A percentile compares a stretch with the other conserved stretches of the same genome.
Conservation (phyloP, 805 yeast species). For the Candida methanosorbosa region DNA sequence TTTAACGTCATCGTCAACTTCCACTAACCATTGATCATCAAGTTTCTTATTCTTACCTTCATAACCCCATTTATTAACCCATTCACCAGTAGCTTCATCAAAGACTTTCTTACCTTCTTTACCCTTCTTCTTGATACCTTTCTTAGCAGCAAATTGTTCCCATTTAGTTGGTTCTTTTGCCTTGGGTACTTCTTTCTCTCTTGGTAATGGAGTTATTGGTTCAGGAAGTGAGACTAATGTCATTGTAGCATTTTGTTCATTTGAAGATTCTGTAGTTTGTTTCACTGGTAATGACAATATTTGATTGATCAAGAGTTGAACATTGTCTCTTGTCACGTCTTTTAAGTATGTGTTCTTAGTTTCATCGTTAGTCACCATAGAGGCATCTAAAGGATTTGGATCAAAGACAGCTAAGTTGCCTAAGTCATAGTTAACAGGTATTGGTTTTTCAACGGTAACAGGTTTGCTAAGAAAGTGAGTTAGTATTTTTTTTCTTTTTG, state of each 20-base stretch:
- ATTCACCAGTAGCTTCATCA: conserved; percentile 84
- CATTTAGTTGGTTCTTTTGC: conserved; percentile 89
- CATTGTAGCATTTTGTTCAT: conserved; percentile 62
- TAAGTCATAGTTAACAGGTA: conserved; percentile 82
- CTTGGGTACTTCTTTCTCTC: conserved; percentile 95
- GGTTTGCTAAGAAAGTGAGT: too few species aligned
- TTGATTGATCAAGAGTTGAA: conserved; percentile 86
- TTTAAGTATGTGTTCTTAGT: conserved; percentile 58
- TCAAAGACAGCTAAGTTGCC: conserved; percentile 91
- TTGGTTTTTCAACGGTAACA: conserved; percentile 82
- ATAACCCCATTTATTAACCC: conserved; percentile 99
- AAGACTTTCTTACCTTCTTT: conserved; percentile 83
- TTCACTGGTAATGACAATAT: conserved; percentile 82
- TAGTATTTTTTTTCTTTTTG: too few species aligned
- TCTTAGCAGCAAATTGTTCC: conserved; percentile 93
- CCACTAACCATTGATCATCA: conserved; percentile 94
- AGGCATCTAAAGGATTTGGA: conserved; percentile 71
- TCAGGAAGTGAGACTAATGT: conserved; percentile 81
- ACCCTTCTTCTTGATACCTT: conserved; percentile 87
- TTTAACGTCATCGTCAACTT: conserved; percentile 64
- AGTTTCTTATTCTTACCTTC: conserved; percentile 82
- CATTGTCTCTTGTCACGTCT: conserved; percentile 77
- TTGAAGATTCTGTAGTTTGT: conserved; percentile 65
- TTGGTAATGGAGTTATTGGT: conserved; percentile 73
- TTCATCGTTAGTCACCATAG: conserved; percentile 41